phyloP scores from a whole-genome alignment of 2,329 filamentous ascomycete species.

The Cercospora canescens region DNA sequence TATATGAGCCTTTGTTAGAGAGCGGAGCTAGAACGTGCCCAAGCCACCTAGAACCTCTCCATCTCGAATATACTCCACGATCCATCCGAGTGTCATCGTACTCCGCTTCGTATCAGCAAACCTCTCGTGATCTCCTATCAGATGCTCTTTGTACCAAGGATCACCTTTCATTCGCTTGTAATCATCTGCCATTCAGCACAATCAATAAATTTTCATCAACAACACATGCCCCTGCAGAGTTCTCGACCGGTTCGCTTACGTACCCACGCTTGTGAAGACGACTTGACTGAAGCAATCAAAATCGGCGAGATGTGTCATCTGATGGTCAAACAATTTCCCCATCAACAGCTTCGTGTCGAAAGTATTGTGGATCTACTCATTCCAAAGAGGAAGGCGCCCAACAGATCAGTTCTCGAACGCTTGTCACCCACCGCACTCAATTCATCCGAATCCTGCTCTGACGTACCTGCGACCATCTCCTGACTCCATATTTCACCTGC shows the following conservation, averaged over 20 bases:
- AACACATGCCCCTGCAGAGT: no score
- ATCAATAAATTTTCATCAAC: no score
- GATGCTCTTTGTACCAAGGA: background rate
- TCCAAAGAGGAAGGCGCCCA: background rate
- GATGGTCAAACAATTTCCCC: background rate
- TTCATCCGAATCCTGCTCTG: background rate
- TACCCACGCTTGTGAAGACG: background rate
- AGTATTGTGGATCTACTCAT: background rate
- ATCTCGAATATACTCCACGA: background rate
- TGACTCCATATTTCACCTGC: background rate
- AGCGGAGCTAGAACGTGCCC: background rate
- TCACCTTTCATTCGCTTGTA: background rate
- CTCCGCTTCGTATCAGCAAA: background rate
- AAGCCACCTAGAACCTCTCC: background rate
- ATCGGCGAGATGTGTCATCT: background rate
- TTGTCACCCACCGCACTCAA: background rate
- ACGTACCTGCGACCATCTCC: background rate
- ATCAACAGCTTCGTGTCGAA: background rate
- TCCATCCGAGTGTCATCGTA: background rate
- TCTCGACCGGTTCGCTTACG: background rate
- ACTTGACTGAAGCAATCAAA: background rate
- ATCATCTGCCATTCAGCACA: background rate
- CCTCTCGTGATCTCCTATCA: background rate
- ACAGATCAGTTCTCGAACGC: no score
- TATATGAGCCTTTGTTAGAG: background rate